These are phyloP conservation scores for Jacaranda copaia DNA, from an alignment of 257 asterid genomes.

Conservation along the genomic window DNA sequence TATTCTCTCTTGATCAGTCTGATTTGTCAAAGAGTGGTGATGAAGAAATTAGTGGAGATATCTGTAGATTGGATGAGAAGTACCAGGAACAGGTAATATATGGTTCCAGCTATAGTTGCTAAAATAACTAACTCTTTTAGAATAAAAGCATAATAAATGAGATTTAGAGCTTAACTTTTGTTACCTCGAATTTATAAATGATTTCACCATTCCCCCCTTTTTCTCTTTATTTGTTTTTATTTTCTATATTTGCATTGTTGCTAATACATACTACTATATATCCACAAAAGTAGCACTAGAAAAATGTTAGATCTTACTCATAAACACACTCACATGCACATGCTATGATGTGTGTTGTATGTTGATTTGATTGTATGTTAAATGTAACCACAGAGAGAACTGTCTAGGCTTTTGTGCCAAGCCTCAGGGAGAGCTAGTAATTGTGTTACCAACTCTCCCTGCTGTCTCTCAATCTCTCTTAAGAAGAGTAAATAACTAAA, in stretches of 20 bases:
- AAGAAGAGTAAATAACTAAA: background rate
- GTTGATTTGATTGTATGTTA: background rate
- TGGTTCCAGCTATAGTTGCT: slow-evolving; percentile 33
- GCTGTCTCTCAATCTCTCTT: background rate
- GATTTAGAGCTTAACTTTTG: background rate
- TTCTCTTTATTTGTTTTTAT: slow-evolving; percentile 10
- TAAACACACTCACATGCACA: background rate
- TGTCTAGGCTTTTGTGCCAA: background rate
- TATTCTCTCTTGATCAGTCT: slow-evolving; percentile 51
- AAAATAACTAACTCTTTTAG: background rate
- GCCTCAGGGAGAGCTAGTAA: background rate
- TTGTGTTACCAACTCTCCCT: background rate
- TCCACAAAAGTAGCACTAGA: background rate
- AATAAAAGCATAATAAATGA: slow-evolving; percentile 1
- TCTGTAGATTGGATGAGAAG: slow-evolving; percentile 63
- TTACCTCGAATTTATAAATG: slow-evolving; percentile 5
- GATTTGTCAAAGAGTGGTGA: slow-evolving; percentile 61
- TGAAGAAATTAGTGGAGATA: slow-evolving; percentile 68
- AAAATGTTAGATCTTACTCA: background rate
- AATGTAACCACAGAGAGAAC: background rate
- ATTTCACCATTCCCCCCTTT: background rate
- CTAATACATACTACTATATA: background rate
- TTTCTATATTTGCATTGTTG: background rate
- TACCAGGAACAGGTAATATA: slow-evolving; percentile 74
- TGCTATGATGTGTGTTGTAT: background rate